Evolutionary conservation across 768 basidiomycete species (phyloP), one percentile per base, ranked within the genome.

Genomic region (Suillus cothurnatus): DNA sequence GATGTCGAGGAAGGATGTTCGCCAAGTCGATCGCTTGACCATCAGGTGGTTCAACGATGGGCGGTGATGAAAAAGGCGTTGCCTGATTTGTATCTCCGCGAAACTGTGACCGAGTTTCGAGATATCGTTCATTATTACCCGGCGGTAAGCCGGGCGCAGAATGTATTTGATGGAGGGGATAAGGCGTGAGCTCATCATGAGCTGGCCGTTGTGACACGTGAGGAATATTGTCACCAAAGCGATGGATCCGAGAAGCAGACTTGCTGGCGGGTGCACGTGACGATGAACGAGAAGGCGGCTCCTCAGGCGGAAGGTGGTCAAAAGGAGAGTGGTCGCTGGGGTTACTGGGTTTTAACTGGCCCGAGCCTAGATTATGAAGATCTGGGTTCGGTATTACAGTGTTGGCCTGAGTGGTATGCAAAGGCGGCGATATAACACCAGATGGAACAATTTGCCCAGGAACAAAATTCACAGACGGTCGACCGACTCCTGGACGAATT

Each of bases 381-480:
- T 52, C 53, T n/a, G 66, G 60, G 31, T 52, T 28, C 6, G 66
- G 23, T 28, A 60, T 19, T 17, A 67, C 58, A 38, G 26, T 39
- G 9, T 59, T 39, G n/a, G 61, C n/a, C 39, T 57, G 49, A 39
- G 23, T 34, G 61, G 17, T 26, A 58, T 60, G 49, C 8, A 26
- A 17, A 28, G 19, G 15, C 9, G 62, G 23, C 8, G 19, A 38
- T 21, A 19, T 61, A 5, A n/a, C n/a, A 41, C 47, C 63, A 62
- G 43, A 39, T 15, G 85, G 34, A 86, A 78, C 11, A 43, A 88
- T 77, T 74, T 88, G 85, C 15, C 87, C 87, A 17, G 86, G 87
- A 7, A 78, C 75, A 26, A 88, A 77, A 64, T 84, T 84, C 31
- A 86, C 72, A 38, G 84, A 81, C 45, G 83, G 76, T n/a, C 81